These are phyloP conservation scores for Gossypium ekmanianum DNA, from an alignment of 345 rosid genomes.

Conservation along the genomic window DNA sequence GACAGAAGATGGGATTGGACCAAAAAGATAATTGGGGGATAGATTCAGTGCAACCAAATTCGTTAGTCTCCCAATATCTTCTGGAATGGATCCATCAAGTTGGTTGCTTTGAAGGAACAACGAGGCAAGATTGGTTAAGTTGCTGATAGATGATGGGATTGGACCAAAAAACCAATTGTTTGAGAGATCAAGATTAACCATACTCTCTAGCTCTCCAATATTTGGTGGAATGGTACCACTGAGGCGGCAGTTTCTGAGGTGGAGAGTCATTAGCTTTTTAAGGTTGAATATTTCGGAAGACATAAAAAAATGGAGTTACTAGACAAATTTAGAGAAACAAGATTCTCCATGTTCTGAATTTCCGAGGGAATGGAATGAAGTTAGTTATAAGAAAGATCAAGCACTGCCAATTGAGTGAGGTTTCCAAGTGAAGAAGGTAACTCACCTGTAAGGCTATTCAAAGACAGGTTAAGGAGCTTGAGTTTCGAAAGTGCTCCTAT, in stretches of 20 bases:
- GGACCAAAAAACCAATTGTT: not conserved
- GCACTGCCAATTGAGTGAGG: not conserved
- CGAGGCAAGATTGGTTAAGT: too few species aligned
- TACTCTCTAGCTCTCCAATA: not conserved
- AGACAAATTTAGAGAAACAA: not conserved
- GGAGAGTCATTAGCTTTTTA: not conserved
- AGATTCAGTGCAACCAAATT: not conserved
- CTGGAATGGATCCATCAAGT: too few species aligned
- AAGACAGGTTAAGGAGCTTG: not conserved
- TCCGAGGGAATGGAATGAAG: conserved; percentile 6
- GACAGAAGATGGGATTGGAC: not conserved
- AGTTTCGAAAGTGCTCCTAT: too few species aligned
- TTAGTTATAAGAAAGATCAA: not conserved
- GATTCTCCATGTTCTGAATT: not conserved
- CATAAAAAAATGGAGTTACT: not conserved
- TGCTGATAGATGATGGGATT: too few species aligned
- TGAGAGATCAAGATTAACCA: not conserved
- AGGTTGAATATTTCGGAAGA: conserved; percentile 2
- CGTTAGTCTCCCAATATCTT: too few species aligned
- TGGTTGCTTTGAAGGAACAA: too few species aligned
- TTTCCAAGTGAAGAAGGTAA: conserved; percentile 6
- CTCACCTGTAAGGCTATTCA: not conserved
- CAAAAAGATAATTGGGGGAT: not conserved
- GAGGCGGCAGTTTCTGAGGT: not conserved
- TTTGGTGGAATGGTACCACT: not conserved